Evolutionary conservation across 176 grass and related monocot genomes (phyloP).

Genomic region (Hyparrhenia diplandra): DNA sequence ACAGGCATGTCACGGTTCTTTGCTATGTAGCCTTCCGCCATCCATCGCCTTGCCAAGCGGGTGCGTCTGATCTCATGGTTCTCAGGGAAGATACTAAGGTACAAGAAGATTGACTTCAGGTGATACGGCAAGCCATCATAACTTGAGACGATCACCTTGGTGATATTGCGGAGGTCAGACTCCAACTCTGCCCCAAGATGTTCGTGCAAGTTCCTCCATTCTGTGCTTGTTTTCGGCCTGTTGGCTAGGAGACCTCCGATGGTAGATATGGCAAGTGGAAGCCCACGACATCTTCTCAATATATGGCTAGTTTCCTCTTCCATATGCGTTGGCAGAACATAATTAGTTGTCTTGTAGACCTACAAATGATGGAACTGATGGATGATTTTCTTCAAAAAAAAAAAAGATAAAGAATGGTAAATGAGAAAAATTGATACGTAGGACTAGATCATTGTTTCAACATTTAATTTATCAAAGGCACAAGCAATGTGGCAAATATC

Average conservation of each 20-base stretch:
- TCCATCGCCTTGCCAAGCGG: conserved; percentile 38
- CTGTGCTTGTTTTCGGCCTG: conserved; percentile 24
- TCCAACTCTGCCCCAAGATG: conserved; percentile 41
- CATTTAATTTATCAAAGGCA: no score
- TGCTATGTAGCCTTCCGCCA: conserved; percentile 42
- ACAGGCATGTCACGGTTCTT: conserved; percentile 15
- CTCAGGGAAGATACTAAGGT: conserved; percentile 50
- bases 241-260: conserved; percentile 48
- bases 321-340: neutral
- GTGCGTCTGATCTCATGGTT: conserved; percentile 40
- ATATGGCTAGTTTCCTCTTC: neutral
- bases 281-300: conserved; percentile 32
- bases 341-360: neutral
- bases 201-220: conserved; percentile 37
- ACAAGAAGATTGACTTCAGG: conserved; percentile 53
- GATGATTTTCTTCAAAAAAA: neutral
- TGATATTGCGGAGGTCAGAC: conserved; percentile 23
- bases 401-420: no score
- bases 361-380: neutral
- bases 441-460: no score
- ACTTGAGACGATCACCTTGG: conserved; percentile 34
- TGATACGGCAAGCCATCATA: conserved; percentile 51
- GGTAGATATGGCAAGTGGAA: conserved; percentile 51
- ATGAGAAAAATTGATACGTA: neutral
- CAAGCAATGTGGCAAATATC: no score